A percentile compares a stretch with the other conserved stretches of the same genome.
Conservation (phyloP, 352 stramenopile genomes). For the Pythium folliculosum region DNA sequence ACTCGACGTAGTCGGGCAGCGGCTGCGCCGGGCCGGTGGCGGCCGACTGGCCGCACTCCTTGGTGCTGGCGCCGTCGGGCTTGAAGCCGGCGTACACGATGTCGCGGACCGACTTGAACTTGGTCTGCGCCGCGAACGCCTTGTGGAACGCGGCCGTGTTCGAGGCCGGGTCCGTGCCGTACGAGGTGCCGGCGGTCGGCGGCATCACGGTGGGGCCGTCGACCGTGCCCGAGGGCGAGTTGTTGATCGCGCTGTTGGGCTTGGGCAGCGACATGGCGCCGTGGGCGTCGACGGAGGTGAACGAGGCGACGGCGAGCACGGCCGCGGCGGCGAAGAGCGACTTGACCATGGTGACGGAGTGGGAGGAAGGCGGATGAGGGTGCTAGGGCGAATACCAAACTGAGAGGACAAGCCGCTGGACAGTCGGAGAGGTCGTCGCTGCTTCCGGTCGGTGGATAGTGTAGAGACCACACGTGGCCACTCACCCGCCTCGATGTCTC, state of each 20-base stretch:
- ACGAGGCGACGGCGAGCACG: slow-evolving; percentile 2
- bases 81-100: slow-evolving; percentile 22
- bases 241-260: slow-evolving; percentile 18
- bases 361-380: no score
- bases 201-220: slow-evolving; percentile 1
- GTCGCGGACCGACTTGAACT: slow-evolving; percentile 28
- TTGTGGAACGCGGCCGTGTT: slow-evolving; percentile 33
- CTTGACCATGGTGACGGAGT: slow-evolving; percentile 14
- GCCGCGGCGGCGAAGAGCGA: slow-evolving; percentile 1
- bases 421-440: no score
- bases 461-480: no score
- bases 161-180: slow-evolving; percentile 15
- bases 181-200: slow-evolving; percentile 8
- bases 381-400: no score
- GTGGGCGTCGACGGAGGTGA: slow-evolving; percentile 7
- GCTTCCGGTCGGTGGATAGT: no score
- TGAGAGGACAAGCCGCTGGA: no score
- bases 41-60: slow-evolving; percentile 26
- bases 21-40: not conserved
- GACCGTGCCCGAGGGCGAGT: slow-evolving; percentile 19
- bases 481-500: no score
- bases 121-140: slow-evolving; percentile 27
- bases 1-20: slow-evolving; percentile 31
- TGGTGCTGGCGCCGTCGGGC: slow-evolving; percentile 10
- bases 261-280: slow-evolving; percentile 23